These are phyloP conservation scores for Lasiosphaeria hispida DNA, from an alignment of 495 filamentous ascomycete species.

Conservation along the genomic window DNA sequence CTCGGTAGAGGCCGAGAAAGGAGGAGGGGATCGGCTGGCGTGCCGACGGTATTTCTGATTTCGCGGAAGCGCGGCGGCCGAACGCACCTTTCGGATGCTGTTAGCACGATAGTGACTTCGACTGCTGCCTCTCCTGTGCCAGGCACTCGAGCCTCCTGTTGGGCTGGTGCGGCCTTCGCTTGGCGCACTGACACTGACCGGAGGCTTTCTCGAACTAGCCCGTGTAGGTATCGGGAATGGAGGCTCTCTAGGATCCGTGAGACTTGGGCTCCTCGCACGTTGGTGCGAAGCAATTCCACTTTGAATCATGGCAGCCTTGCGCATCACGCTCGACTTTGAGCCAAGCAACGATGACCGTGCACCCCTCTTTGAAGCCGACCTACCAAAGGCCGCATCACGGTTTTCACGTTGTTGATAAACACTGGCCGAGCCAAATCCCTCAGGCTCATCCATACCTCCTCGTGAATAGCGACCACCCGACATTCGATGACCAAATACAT, in stretches of 20 bases:
- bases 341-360: slow-evolving; percentile 32
- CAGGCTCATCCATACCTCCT: slow-evolving; percentile 20
- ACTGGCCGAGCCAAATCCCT: slow-evolving; percentile 29
- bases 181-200: slow-evolving; percentile 60
- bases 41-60: slow-evolving; percentile 44
- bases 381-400: slow-evolving; percentile 31
- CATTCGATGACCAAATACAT: slow-evolving; percentile 21
- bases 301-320: slow-evolving; percentile 68
- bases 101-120: slow-evolving; percentile 45
- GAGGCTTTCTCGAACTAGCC: slow-evolving; percentile 78
- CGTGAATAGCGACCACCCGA: slow-evolving; percentile 26
- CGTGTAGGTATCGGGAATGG: slow-evolving; percentile 90
- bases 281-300: slow-evolving; percentile 72
- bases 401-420: slow-evolving; percentile 25
- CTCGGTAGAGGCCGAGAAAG: slow-evolving; percentile 62
- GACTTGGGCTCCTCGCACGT: slow-evolving; percentile 72
- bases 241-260: slow-evolving; percentile 61
- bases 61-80: slow-evolving; percentile 68
- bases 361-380: slow-evolving; percentile 30
- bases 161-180: slow-evolving; percentile 79
- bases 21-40: slow-evolving; percentile 62
- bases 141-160: slow-evolving; percentile 48
- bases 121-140: slow-evolving; percentile 40
- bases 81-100: slow-evolving; percentile 78
- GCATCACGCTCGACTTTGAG: slow-evolving; percentile 45